Percentiles rank a stretch among this genome's conserved stretches.
These are phyloP conservation scores for Pichia sorboxylosa DNA, from an alignment of 1,139 yeast genomes.

Conservation along the genomic window DNA sequence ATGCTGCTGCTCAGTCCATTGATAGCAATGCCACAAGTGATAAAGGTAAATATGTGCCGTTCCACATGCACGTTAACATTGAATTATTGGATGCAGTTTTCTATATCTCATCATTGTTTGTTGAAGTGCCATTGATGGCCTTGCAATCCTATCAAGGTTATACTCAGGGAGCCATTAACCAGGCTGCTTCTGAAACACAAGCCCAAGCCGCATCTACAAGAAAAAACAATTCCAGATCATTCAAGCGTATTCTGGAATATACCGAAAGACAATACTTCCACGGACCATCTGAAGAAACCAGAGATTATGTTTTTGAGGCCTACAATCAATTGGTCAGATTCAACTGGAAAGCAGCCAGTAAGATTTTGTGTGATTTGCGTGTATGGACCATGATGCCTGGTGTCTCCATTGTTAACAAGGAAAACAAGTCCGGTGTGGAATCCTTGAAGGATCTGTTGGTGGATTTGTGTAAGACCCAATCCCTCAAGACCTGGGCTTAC, in stretches of 20 bases:
- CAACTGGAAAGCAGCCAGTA: slow-evolving; percentile 74
- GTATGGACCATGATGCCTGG: slow-evolving; percentile 51
- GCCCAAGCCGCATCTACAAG: slow-evolving; percentile 21
- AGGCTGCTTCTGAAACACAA: slow-evolving; percentile 29
- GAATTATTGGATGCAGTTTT: slow-evolving; percentile 92
- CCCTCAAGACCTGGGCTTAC: slow-evolving; percentile 13
- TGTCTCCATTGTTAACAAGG: slow-evolving; percentile 5
- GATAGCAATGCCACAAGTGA: slow-evolving; percentile 31
- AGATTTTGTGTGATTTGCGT: slow-evolving; percentile 63
- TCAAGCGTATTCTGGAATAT: slow-evolving; percentile 84
- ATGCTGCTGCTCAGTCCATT: neutral
- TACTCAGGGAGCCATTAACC: slow-evolving; percentile 28
- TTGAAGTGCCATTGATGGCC: slow-evolving; percentile 86
- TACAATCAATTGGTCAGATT: slow-evolving; percentile 84
- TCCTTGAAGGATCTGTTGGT: slow-evolving; percentile 39
- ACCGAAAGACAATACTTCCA: slow-evolving; percentile 91
- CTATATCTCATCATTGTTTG: slow-evolving; percentile 78
- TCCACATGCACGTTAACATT: slow-evolving; percentile 95
- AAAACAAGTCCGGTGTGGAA: slow-evolving; percentile 9
- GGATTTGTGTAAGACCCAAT: slow-evolving; percentile 51
- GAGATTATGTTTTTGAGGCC: slow-evolving; percentile 89
- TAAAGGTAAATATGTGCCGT: slow-evolving; percentile 82
- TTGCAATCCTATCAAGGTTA: slow-evolving; percentile 12
- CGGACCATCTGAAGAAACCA: slow-evolving; percentile 96
- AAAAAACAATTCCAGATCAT: slow-evolving; percentile 44